A percentile compares a stretch with the other conserved stretches of the same genome.
Conservation (phyloP, 1,284 basidiomycete species). For the Inonotus hispidus region DNA sequence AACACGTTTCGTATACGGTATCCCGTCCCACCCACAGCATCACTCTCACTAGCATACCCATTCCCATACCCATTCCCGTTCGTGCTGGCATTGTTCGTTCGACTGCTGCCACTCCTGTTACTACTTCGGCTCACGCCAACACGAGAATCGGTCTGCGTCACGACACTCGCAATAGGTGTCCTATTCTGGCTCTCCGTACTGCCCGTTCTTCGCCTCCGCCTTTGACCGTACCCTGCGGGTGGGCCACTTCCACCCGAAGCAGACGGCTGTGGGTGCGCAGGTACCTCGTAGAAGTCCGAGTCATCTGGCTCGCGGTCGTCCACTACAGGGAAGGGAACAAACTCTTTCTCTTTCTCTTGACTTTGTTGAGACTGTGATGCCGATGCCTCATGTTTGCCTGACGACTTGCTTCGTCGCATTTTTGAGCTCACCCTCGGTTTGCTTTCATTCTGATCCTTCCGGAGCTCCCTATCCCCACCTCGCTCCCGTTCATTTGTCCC, state of each 20-base stretch:
- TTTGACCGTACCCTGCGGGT: neutral
- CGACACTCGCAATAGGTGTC: constrained; percentile 16
- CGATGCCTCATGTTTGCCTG: constrained; percentile 1
- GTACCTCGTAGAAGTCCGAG: constrained; percentile 18
- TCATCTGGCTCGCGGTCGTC: constrained; percentile 23
- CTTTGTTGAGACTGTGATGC: neutral
- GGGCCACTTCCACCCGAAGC: neutral
- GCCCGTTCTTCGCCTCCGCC: constrained; percentile 10
- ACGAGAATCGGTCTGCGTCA: constrained; percentile 19
- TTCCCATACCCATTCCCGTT: constrained; percentile 12
- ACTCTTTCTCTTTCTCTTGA: constrained; percentile 1
- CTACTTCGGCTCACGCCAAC: neutral
- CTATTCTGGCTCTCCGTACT: constrained; percentile 4
- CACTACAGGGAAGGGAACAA: constrained; percentile 19
- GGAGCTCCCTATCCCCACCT: neutral
- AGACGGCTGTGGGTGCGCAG: constrained; percentile 17
- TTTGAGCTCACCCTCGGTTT: constrained; percentile 1
- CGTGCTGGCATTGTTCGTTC: constrained; percentile 3
- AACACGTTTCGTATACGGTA: constrained; percentile 59
- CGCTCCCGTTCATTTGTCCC: neutral
- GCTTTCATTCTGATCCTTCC: constrained; percentile 8
- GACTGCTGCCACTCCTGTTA: constrained; percentile 29
- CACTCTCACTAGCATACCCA: neutral
- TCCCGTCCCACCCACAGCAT: constrained; percentile 23
- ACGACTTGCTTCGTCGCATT: constrained; percentile 8